Evolutionary conservation across 2,329 filamentous ascomycete species (phyloP), one percentile per base, ranked within the genome.

Genomic region (Furcasterigmium furcatum): DNA sequence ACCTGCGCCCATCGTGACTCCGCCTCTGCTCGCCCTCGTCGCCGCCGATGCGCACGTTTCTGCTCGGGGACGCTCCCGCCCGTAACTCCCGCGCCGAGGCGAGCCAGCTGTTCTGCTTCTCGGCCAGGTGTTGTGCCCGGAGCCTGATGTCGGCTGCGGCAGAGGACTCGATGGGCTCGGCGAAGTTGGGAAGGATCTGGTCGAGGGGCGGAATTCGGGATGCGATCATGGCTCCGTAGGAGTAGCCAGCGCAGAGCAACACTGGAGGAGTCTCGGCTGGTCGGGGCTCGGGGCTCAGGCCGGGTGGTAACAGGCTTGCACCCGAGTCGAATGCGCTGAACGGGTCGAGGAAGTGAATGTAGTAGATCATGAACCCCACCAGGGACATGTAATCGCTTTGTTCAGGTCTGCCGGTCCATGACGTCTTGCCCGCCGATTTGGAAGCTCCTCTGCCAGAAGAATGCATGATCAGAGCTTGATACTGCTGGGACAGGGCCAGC

Each of bases 201-300:
- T 71, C 62, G 29, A 85, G 66, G 0, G 82, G 72, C 0, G 90
- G 88, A 0, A 95, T 75, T 46, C 85, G 82, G 1, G 79, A 82
- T 3, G 89, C 83, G 32, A 97, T 80, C 58, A 96, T 78, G 5
- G 90, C 88, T 36, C 94, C 94, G 63, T 96, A 96, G 0, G 91
- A 96, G 63, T 96, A 96, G 12, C 91, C 91, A 2, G 79, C 85
- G 7, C 94, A 71, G 5, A 96, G 57, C 3, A 84, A 58, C 40
- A 72, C 45, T 3, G 64, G 67, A 21, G 9, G 41, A 14, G 19
- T 38, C 4, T 43, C 30, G 24, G 27, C 18, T 21, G 55, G 46
- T 19, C 50, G 44, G 39, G 38, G 12, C 12, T 7, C 7, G 19
- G 29, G 18, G 40, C 27, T 12, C 10, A 12, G 22, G 16, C 49